Conservation (phyloP, 345 rosid genomes). For the Toxicodendron radicans region DNA sequence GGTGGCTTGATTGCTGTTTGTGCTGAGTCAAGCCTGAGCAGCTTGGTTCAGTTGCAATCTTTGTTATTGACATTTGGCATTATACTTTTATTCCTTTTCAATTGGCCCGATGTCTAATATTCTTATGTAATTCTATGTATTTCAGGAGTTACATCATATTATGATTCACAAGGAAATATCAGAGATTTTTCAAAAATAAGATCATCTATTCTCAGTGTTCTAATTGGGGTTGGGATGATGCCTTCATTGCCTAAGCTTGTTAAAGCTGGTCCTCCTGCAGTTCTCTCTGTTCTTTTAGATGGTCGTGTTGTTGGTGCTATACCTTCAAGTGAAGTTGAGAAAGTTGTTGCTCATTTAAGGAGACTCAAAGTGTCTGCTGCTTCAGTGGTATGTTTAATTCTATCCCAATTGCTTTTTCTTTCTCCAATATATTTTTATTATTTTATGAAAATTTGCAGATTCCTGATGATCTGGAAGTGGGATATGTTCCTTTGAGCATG, state of each 20-base stretch:
- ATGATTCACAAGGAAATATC: constrained; percentile 67
- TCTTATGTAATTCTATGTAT: constrained; percentile 10
- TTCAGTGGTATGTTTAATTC: constrained; percentile 58
- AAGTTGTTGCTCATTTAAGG: constrained; percentile 75
- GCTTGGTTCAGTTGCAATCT: background rate
- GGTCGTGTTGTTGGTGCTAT: constrained; percentile 83
- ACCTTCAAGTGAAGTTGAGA: constrained; percentile 50
- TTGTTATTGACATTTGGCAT: background rate
- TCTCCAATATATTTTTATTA: background rate
- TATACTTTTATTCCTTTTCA: background rate
- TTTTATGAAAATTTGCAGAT: constrained; percentile 49
- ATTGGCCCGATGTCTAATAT: background rate
- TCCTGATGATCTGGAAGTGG: constrained; percentile 92
- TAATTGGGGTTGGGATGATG: constrained; percentile 78
- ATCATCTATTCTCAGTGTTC: constrained; percentile 62
- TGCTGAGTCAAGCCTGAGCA: background rate
- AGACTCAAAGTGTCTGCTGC: constrained; percentile 77
- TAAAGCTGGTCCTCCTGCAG: constrained; percentile 82
- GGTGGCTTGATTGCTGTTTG: background rate
- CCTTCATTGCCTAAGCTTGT: constrained; percentile 78
- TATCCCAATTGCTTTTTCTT: constrained; percentile 3
- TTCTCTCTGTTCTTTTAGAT: constrained; percentile 81
- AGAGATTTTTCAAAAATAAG: constrained; percentile 71
- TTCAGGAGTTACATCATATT: constrained; percentile 82
- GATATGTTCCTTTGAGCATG: constrained; percentile 86